Conservation (phyloP, 371 early-diverging fungal genomes). For the Mucor mucedo region DNA sequence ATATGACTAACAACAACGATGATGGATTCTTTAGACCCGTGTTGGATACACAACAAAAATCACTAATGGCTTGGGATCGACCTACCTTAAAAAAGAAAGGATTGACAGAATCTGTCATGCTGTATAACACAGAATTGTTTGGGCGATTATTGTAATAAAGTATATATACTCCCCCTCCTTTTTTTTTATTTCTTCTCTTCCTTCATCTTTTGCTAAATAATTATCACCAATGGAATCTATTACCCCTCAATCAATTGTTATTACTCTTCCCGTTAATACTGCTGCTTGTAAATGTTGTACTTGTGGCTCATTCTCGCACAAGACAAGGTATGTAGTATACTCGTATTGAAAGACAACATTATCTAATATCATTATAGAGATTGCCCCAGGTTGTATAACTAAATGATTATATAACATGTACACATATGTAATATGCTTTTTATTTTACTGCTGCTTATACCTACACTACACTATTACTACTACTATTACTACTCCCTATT, state of each 20-base stretch:
- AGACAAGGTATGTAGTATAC: constrained; percentile 17
- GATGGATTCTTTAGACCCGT: constrained; percentile 13
- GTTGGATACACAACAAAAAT: constrained; percentile 14
- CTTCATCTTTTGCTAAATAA: background rate
- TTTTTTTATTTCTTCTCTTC: background rate
- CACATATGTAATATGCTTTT: too few species aligned
- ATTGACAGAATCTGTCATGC: constrained; percentile 14
- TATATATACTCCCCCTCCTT: background rate
- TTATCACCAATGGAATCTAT: background rate
- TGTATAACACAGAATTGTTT: constrained; percentile 23
- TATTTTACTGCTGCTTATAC: too few species aligned
- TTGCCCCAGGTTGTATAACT: constrained; percentile 6
- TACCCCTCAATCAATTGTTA: background rate
- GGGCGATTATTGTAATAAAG: constrained; percentile 10
- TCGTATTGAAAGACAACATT: background rate
- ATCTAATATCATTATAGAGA: background rate
- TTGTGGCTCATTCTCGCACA: constrained; percentile 26
- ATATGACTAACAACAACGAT: constrained; percentile 5
- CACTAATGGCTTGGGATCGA: constrained; percentile 21
- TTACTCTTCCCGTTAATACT: constrained; percentile 8
- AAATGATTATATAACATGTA: background rate
- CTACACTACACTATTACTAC: too few species aligned
- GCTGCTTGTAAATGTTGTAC: constrained; percentile 17
- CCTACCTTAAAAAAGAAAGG: constrained; percentile 4
- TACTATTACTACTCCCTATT: too few species aligned